These are phyloP conservation scores for Aquilaria agallochum DNA, from an alignment of 441 rosid species.

Conservation along the genomic window DNA sequence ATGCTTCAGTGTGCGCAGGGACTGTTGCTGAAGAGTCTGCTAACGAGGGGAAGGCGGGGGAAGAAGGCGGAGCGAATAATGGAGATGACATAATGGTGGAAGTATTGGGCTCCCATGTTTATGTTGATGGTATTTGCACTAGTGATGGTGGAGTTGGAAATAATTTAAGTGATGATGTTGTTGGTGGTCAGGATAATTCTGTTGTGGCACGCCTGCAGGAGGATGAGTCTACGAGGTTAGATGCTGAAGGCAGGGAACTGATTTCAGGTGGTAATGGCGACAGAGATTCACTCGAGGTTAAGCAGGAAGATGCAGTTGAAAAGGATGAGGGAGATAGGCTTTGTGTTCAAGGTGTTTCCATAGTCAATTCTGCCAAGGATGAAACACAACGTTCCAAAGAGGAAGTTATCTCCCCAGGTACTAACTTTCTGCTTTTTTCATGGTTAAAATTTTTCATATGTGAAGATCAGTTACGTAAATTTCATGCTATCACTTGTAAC, in stretches of 20 bases:
- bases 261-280: conserved; percentile 15
- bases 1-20: conserved; percentile 25
- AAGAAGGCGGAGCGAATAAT: conserved; percentile 25
- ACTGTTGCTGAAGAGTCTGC: conserved; percentile 19
- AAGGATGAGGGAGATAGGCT: conserved; percentile 6
- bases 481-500: conserved; percentile 25
- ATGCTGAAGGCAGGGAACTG: conserved; percentile 9
- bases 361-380: conserved; percentile 7
- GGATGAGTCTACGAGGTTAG: conserved; percentile 10
- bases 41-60: conserved; percentile 17
- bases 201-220: conserved; percentile 15
- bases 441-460: conserved; percentile 34
- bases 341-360: conserved; percentile 8
- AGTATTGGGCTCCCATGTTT: conserved; percentile 39
- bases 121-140: conserved; percentile 41
- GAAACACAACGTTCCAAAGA: conserved; percentile 15
- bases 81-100: conserved; percentile 40
- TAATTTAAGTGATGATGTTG: conserved; percentile 20
- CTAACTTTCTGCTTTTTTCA: conserved; percentile 30
- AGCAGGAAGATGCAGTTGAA: not conserved
- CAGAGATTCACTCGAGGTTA: conserved; percentile 6
- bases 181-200: conserved; percentile 6
- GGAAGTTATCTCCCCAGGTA: not conserved
- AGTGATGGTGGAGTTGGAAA: conserved; percentile 25
- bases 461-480: conserved; percentile 38